Evolutionary conservation across 2,329 filamentous ascomycete genomes (phyloP), one percentile per base, ranked within the genome.

Genomic region (Nigrograna mackinnonii): DNA sequence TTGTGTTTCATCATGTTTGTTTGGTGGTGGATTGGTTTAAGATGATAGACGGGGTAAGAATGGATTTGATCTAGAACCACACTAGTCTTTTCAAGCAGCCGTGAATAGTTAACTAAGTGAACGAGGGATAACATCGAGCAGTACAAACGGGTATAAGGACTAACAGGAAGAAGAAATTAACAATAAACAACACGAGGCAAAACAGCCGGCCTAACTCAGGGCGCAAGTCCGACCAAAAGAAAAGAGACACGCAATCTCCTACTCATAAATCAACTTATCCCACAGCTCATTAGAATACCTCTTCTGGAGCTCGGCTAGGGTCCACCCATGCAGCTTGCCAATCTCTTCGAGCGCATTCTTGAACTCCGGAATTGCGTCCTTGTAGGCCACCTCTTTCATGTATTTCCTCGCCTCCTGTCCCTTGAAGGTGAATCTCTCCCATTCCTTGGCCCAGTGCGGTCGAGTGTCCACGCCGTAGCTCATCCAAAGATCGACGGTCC

Each of bases 361-460:
- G 47, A 74, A 75, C 38, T 68, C 57, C 3, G 52, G 45, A 35
- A 74, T 72, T 39, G 68, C 59, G 11, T 65, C 56, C 37, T 62
- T 66, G 46, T 73, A 75, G 6, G 69, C 66, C 4, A 65, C 58
- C n/a, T 60, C 58, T 47, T 65, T 70, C 22, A 74, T 31, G 35
- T 67, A 64, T 30, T 63, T 43, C 41, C 56, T 41, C 24, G 59
- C 60, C 32, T 64, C 60, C 42, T 47, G 50, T 6, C 48, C 54
- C 26, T 47, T 50, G 34, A 69, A 60, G 7, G 50, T 55, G 37
- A 66, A 60, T n/a, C 42, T 53, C 44, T 66, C 48, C 55, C 73
- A 76, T 47, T 76, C 71, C 55, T 76, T 76, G 0, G 72, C 74
- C 73, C 71, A 75, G 47, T 76, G 73, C 17, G 73, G 73, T n/a